phyloP scores from a whole-genome alignment of 1,284 basidiomycete genomes.

The Moesziomyces antarcticus region DNA sequence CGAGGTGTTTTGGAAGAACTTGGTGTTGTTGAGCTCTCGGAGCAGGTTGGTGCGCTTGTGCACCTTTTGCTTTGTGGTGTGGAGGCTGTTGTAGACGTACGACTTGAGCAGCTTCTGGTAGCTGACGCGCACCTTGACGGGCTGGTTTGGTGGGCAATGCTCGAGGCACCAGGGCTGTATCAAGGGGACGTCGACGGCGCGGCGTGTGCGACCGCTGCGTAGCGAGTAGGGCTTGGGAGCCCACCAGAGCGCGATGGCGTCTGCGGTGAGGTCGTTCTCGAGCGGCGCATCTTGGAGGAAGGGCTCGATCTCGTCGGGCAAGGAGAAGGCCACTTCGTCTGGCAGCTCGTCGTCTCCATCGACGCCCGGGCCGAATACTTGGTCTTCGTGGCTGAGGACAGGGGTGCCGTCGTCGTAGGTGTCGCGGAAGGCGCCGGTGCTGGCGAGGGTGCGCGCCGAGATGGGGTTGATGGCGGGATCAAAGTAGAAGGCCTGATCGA shows the following conservation, averaged over 20 bases:
- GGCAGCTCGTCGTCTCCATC: constrained; percentile 72
- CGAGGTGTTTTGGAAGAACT: constrained; percentile 98
- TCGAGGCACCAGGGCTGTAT: constrained; percentile 96
- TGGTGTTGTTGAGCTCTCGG: constrained; percentile 94
- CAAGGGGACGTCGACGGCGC: constrained; percentile 93
- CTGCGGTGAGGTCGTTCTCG: constrained; percentile 91
- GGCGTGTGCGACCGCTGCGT: constrained; percentile 89
- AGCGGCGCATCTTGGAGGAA: constrained; percentile 85
- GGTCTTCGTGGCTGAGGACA: constrained; percentile 85
- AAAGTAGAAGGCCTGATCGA: constrained; percentile 99
- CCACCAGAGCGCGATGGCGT: constrained; percentile 98
- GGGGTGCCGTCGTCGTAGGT: constrained; percentile 61
- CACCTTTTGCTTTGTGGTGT: constrained; percentile 88
- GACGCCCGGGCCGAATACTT: constrained; percentile 82
- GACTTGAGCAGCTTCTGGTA: constrained; percentile 99
- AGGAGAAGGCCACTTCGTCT: constrained; percentile 82
- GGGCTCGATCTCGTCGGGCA: constrained; percentile 83
- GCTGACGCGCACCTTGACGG: constrained; percentile 98
- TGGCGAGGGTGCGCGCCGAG: constrained; percentile 60
- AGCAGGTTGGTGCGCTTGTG: constrained; percentile 98
- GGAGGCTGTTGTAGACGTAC: constrained; percentile 93
- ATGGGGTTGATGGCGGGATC: constrained; percentile 90
- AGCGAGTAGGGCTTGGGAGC: constrained; percentile 95
- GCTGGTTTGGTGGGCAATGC: constrained; percentile 94
- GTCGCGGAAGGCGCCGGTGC: constrained; percentile 50